Evolutionary conservation across 306 rosid species (phyloP).

Genomic region (Rosa persica): DNA sequence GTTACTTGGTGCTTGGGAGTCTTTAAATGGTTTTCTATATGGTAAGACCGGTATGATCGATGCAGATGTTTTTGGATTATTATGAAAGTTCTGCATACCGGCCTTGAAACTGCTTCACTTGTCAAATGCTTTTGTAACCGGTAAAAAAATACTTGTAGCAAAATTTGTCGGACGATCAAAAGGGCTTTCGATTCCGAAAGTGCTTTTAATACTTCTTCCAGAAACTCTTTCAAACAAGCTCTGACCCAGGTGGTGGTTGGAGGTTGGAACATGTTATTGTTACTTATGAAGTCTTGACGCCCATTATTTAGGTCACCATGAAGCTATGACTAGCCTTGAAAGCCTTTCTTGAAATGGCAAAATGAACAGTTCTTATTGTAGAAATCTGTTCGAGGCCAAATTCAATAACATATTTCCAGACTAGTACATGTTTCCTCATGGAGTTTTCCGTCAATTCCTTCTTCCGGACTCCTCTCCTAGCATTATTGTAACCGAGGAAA

Average conservation of each 20-base stretch:
- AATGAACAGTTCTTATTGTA: neutral
- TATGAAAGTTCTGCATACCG: neutral
- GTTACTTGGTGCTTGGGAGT: neutral
- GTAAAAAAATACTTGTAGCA: neutral
- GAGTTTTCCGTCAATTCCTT: neutral
- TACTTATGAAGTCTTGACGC: no score
- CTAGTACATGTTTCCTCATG: neutral
- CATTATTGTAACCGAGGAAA: neutral
- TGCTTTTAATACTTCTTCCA: neutral
- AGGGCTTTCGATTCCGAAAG: neutral
- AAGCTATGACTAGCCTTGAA: neutral
- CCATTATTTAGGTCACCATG: neutral
- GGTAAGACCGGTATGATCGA: neutral
- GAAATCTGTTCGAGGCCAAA: neutral
- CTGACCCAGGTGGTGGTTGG: neutral
- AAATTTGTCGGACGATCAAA: neutral
- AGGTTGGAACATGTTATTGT: neutral
- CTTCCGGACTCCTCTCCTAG: neutral
- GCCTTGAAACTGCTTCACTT: neutral
- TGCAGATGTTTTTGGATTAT: neutral
- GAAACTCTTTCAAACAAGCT: neutral
- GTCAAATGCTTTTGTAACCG: neutral
- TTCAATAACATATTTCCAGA: neutral
- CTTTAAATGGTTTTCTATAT: neutral
- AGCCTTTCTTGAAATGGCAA: neutral